These are phyloP conservation scores for Tolypocladium tropicale DNA, from an alignment of 2,329 filamentous ascomycete genomes.

Conservation along the genomic window DNA sequence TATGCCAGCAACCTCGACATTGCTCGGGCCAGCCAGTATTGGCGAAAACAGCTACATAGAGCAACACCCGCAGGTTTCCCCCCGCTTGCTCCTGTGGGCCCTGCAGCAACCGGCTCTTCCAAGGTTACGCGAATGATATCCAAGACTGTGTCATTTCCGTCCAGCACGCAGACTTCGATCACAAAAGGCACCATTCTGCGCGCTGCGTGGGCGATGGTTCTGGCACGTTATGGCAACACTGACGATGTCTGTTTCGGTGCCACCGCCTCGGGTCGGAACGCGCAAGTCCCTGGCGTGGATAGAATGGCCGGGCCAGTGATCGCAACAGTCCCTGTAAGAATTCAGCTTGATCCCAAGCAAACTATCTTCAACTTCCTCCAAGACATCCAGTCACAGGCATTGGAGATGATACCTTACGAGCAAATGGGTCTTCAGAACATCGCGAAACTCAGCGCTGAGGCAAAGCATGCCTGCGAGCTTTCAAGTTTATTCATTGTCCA, in stretches of 20 bases:
- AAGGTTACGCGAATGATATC: neutral
- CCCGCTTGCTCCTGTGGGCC: neutral
- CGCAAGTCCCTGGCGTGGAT: constrained; percentile 14
- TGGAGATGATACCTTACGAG: constrained; percentile 7
- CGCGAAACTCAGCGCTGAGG: constrained; percentile 6
- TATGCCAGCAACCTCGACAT: neutral
- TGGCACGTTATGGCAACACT: constrained; percentile 9
- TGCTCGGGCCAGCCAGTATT: neutral
- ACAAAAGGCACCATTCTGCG: constrained; percentile 12
- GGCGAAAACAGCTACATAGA: neutral
- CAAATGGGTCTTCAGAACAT: constrained; percentile 14
- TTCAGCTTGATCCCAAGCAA: constrained; percentile 5
- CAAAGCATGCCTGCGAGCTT: constrained; percentile 13
- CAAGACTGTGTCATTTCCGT: neutral
- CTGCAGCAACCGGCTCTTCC: neutral
- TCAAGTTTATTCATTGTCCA: constrained; percentile 17
- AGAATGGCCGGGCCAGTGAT: constrained; percentile 19
- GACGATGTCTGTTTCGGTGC: constrained; percentile 15
- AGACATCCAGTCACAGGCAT: constrained; percentile 3
- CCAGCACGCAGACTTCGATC: neutral
- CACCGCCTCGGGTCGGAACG: constrained; percentile 17
- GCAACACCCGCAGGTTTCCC: neutral
- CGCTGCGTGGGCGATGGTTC: constrained; percentile 15
- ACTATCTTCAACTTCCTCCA: constrained; percentile 9
- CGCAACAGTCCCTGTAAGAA: constrained; percentile 16